Evolutionary conservation across 1,284 basidiomycete species (phyloP), one percentile per base, ranked within the genome.

Genomic region (Cryptococcus sp.): DNA sequence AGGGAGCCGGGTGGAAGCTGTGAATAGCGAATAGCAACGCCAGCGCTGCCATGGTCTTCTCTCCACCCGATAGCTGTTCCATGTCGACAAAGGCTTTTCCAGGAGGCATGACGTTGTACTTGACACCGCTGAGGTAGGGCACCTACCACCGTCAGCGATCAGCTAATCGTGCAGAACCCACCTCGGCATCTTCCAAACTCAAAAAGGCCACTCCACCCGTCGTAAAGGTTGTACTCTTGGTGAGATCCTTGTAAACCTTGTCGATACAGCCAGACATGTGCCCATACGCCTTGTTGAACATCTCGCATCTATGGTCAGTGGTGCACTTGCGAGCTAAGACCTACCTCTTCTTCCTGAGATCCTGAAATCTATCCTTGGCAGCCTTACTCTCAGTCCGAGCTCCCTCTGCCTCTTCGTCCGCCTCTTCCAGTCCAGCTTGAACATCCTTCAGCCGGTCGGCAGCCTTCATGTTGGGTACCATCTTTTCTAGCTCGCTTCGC

Each of bases 21-120:
- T 98, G 94, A 50, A 98, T 95, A 12, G 94, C 91, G 66, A 98
- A 97, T 24, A 98, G 78, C 18, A 99, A 77, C 0, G 94, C 93
- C 18, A 98, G 76, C 5, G 95, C 94, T 3, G 95, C 95, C 55
- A 98, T 94, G 0, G 94, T 97, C 77, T 97, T 97, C 71, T 99
- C 95, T 22, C 95, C 95, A 46, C 94, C 95, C 0, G 92, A 97
- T 5, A 98, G 77, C 69, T 97, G 93, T 53, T 97, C 93, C 87
- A 98, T 98, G 70, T 98, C 95, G 57, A 93, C 82, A 79, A 98
- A 98, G 5, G 92, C 86, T 72, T 99, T 99, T 84, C 97, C 94
- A 0, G 93, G 93, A 0, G 94, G 94, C 88, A 98, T 98, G 1
- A 93, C 92, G 68, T 97, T 93, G 69, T 97, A 98, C 72, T 94